These are phyloP conservation scores for Fragilariopsis cylindrus DNA, from an alignment of 108 stramenopile genomes.

Conservation along the genomic window DNA sequence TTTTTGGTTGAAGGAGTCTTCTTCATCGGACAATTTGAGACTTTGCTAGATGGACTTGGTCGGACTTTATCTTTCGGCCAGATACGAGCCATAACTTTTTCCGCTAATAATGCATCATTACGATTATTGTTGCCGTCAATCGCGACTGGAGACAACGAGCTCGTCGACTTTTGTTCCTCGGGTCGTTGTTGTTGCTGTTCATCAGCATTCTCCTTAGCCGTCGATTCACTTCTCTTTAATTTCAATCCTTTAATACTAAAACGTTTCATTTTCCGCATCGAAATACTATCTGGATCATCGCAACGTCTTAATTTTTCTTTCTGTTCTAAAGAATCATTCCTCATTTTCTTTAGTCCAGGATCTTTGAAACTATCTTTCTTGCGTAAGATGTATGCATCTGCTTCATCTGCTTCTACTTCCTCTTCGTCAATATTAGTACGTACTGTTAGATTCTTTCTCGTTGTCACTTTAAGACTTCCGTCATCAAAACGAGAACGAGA, in stretches of 20 bases:
- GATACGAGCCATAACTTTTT: neutral
- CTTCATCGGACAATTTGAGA: too few species aligned
- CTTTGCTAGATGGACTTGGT: neutral
- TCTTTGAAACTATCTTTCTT: conserved; percentile 13
- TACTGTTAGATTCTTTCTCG: neutral
- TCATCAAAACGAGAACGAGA: neutral
- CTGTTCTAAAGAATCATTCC: neutral
- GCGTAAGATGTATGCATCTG: conserved; percentile 6
- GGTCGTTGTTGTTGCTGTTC: too few species aligned
- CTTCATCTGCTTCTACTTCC: neutral
- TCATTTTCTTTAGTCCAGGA: conserved; percentile 13
- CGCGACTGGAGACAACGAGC: neutral
- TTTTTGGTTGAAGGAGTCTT: conserved; percentile 7
- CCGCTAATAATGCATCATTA: neutral
- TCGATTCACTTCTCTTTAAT: neutral
- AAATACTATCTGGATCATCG: conserved; percentile 16
- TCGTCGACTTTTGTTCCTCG: too few species aligned
- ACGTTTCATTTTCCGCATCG: neutral
- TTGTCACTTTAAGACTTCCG: neutral
- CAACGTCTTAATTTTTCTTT: conserved; percentile 1
- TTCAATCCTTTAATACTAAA: neutral
- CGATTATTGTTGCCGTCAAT: neutral
- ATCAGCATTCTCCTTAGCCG: too few species aligned
- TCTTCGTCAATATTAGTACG: neutral
- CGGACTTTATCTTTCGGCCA: neutral